Evolutionary conservation across 352 stramenopile species (phyloP).

Genomic region (Pythium dissimile): DNA sequence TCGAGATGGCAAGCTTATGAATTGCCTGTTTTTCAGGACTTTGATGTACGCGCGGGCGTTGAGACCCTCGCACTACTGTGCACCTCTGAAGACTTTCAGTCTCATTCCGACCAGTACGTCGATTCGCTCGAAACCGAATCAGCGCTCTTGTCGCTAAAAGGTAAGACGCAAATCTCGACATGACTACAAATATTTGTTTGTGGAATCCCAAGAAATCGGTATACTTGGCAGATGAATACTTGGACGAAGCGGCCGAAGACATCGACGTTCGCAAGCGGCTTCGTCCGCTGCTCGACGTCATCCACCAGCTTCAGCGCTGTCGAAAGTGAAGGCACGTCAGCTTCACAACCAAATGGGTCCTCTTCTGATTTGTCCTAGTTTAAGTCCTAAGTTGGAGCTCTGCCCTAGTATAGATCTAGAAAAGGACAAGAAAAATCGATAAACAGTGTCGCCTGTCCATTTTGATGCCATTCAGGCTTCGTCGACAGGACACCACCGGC

Average conservation of each 20-base stretch:
- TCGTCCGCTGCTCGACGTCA: conserved; percentile 64
- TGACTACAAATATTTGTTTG: conserved; percentile 1
- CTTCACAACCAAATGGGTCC: too few relatives aligned
- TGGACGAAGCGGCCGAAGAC: conserved; percentile 61
- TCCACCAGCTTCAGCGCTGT: conserved; percentile 24
- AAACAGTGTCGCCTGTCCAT: too few relatives aligned
- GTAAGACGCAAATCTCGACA: conserved; percentile 21
- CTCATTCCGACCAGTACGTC: conserved; percentile 52
- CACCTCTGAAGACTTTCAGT: conserved; percentile 84
- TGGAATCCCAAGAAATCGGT: too few relatives aligned
- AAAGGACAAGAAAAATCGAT: too few relatives aligned
- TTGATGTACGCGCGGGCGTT: conserved; percentile 51
- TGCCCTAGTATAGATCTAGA: not conserved
- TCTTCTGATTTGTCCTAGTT: conserved; percentile 1
- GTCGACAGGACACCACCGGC: not conserved
- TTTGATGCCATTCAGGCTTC: not conserved
- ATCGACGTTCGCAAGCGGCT: conserved; percentile 64
- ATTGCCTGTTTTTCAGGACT: conserved; percentile 20
- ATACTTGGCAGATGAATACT: conserved; percentile 56
- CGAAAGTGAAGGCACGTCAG: conserved; percentile 19
- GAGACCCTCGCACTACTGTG: conserved; percentile 76
- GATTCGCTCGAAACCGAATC: conserved; percentile 56
- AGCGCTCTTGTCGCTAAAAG: conserved; percentile 51
- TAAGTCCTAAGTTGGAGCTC: too few relatives aligned
- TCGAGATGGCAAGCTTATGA: not conserved